Evolutionary conservation across 116 monocot species (phyloP).

Genomic region (Cymodocea nodosa): DNA sequence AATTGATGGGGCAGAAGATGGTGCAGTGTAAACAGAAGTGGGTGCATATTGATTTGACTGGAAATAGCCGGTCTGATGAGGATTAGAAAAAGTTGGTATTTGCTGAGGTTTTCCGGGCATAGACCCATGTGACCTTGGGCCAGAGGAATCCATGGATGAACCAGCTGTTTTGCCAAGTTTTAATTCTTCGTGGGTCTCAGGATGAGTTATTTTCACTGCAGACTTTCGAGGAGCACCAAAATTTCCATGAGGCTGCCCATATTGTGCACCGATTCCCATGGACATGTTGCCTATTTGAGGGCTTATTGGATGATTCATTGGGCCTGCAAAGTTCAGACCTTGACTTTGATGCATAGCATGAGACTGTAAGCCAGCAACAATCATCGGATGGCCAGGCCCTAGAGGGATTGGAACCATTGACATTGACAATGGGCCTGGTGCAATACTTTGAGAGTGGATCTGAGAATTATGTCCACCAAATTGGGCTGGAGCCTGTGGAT

Average conservation of each 20-base stretch:
- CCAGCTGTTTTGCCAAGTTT: slow-evolving; percentile 57
- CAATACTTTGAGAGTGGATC: slow-evolving; percentile 34
- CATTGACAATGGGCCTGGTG: slow-evolving; percentile 37
- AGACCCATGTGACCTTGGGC: slow-evolving; percentile 26
- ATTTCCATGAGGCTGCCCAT: slow-evolving; percentile 49
- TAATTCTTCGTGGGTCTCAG: slow-evolving; percentile 86
- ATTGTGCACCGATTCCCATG: slow-evolving; percentile 44
- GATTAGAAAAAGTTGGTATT: neutral
- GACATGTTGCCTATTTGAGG: slow-evolving; percentile 55
- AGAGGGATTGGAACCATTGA: slow-evolving; percentile 31
- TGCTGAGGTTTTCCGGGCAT: slow-evolving; percentile 32
- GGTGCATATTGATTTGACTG: slow-evolving; percentile 26
- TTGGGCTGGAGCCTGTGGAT: slow-evolving; percentile 41
- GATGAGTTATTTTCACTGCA: slow-evolving; percentile 86
- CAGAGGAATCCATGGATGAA: slow-evolving; percentile 16
- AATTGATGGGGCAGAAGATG: slow-evolving; percentile 21
- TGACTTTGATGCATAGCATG: slow-evolving; percentile 65
- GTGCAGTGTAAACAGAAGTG: slow-evolving; percentile 17
- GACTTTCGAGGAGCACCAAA: slow-evolving; percentile 28
- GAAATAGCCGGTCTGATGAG: slow-evolving; percentile 37
- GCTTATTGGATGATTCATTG: slow-evolving; percentile 37
- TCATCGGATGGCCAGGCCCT: slow-evolving; percentile 38
- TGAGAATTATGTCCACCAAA: slow-evolving; percentile 49
- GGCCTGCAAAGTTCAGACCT: slow-evolving; percentile 40
- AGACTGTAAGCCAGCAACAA: slow-evolving; percentile 34